phyloP scores from a whole-genome alignment of 768 basidiomycete species.

The Dacryopinax spathularia region DNA sequence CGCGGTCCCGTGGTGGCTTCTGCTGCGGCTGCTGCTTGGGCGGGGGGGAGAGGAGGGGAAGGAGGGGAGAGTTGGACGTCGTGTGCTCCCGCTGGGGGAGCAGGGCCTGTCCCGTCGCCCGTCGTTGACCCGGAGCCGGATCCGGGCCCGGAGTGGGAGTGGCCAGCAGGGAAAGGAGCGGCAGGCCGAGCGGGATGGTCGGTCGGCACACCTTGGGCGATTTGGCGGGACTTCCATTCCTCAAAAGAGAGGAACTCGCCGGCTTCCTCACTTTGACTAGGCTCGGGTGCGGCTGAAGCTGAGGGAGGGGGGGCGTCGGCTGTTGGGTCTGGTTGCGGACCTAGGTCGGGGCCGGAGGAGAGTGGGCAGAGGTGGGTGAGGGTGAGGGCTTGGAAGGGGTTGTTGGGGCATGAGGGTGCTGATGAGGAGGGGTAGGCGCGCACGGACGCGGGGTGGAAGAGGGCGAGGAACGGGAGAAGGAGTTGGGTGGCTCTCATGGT shows the following conservation, averaged over 20 bases:
- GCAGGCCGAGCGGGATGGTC: no score
- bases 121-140: constrained; percentile 19
- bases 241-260: constrained; percentile 56
- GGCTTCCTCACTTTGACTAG: neutral
- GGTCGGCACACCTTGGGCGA: constrained; percentile 15
- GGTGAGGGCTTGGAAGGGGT: neutral
- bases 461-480: neutral
- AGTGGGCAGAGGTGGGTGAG: neutral
- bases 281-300: neutral
- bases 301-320: neutral
- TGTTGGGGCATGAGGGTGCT: no score
- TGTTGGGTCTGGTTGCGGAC: neutral
- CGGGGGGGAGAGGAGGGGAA: neutral
- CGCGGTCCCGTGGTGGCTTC: constrained; percentile 32
- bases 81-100: constrained; percentile 13
- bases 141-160: constrained; percentile 22
- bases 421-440: neutral
- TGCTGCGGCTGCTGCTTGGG: neutral
- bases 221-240: constrained; percentile 70
- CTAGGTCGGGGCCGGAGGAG: neutral
- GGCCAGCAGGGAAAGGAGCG: no score
- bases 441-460: neutral
- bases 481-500: neutral
- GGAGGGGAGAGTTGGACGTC: constrained; percentile 22
- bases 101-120: constrained; percentile 14